Base-by-base conservation (phyloP, 345 rosid species). In the Citrus medica region DNA sequence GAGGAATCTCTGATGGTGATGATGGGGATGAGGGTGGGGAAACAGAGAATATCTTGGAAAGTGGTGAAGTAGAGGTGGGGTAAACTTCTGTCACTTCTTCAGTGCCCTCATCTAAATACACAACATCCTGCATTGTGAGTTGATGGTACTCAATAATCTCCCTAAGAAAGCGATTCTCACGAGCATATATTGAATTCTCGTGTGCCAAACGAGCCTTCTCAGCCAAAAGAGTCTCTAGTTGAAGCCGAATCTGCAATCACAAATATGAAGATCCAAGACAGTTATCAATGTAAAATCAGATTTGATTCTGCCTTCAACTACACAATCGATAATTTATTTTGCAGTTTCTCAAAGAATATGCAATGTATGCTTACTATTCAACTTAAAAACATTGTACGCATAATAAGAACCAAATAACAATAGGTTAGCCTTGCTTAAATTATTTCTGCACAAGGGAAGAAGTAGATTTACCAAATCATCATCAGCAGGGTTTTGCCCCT, bases 91-190 rank as follows among this genome's bases (percentile, higher is more conserved):
- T 76, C 21, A 88, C 90, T 84, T 97, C 97, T 86, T 97, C 98
- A 46, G 83, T 89, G 35, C 95, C 92, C 82, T 97, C 98, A 27
- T 97, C 96, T 5, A 97, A 82, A 73, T 93, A 94, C 27, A 97
- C 98, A 40, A 97, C 89, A 82, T 94, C 98, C 84, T 97, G 99
- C 99, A 92, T 94, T 21, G 96, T 94, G 25, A 97, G 86, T 37
- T 97, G 99, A 78, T 97, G 98, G 83, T 94, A 97, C 70, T 97
- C 99, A 1, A 97, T 94, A 17, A 97, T 93, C 80, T 97, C 99
- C 81, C 99, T 91, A 78, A 97, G 83, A 83, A 93, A 94, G 9
- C 98, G 83, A 78, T 97, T 97, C 84, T 97, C 99, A 22, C 99
- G 85, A 0, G 98, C 93, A 76, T 87, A 93, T 19, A 90, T 78